Evolutionary conservation across 768 basidiomycete genomes (phyloP), one percentile per base, ranked within the genome.

Genomic region (Agaricus subrufescens): DNA sequence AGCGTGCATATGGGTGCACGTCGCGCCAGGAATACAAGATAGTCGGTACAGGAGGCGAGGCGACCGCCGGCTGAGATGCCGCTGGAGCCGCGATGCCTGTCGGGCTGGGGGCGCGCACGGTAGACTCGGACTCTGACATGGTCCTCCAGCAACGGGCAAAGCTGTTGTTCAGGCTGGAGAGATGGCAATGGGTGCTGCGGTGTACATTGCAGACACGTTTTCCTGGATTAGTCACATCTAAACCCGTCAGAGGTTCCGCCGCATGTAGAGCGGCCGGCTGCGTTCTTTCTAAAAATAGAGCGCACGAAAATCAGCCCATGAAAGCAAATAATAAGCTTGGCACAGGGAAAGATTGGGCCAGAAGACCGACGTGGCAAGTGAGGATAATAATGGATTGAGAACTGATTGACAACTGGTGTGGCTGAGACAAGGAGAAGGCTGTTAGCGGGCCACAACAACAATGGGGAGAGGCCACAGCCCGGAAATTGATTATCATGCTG

Each of bases 1-100:
- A 47, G 1, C 49, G 46, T 6, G 71, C 66, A 19, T 65, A 58
- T 6, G 77, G 70, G 47, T 66, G 65, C 48, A 66, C 63, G 14
- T 63, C 65, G 29, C 47, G 65, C 71, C 73, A 78, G 15, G 70
- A 72, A 57, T 80, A 80, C 3, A 55, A 63, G 12, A 59, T 57
- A 5, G 72, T 69, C 14, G 71, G 73, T 26, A 26, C 43, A 40
- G 48, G 47, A 27, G 48, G 46, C 1, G 19, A 61, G 7, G 52
- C 31, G 25, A 31, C 23, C 26, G 48, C 29, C 15, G 38, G 57
- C 52, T 39, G 51, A 50, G 52, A 53, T 46, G 59, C n/a, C 34
- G 43, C 30, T 43, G 42, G 43, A 27, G 47, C 44, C 43, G n/a
- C 46, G 38, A 52, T 50, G 37, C 10, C 19, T 15, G 46, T 56